Conservation (phyloP, 345 rosid genomes). For the Microcos paniculata region DNA sequence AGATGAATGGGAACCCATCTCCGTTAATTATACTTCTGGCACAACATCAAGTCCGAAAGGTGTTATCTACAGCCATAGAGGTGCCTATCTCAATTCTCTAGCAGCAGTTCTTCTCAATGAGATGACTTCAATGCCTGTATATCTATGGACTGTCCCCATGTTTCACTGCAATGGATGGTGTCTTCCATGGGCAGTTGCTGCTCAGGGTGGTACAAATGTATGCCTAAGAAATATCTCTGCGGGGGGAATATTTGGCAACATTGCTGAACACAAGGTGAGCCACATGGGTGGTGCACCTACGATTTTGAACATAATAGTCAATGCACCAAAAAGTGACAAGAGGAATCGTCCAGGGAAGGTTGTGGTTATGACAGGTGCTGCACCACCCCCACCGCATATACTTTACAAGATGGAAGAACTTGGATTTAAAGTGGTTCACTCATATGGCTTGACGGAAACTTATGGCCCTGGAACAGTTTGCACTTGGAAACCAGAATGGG, state of each 20-base stretch:
- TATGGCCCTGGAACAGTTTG: conserved; percentile 20
- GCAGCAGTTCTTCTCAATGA: conserved; percentile 44
- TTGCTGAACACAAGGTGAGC: conserved; percentile 14
- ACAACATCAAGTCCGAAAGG: conserved; percentile 68
- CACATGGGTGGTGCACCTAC: conserved; percentile 25
- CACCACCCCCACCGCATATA: conserved; percentile 16
- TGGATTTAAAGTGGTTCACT: conserved; percentile 9
- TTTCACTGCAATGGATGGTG: conserved; percentile 79
- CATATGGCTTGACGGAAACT: conserved; percentile 18
- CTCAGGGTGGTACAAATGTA: conserved; percentile 60
- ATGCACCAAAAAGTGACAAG: neutral
- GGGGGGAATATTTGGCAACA: conserved; percentile 3
- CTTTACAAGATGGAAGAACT: conserved; percentile 13
- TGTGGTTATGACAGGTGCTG: conserved; percentile 11
- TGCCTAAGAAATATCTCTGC: conserved; percentile 32
- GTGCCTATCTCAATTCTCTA: conserved; percentile 60
- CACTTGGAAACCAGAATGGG: conserved; percentile 24
- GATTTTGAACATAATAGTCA: conserved; percentile 13
- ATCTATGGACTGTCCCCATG: conserved; percentile 67
- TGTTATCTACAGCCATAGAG: conserved; percentile 60
- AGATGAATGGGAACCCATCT: conserved; percentile 55
- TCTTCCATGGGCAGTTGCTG: conserved; percentile 59
- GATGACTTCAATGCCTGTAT: conserved; percentile 48
- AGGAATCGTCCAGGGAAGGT: conserved; percentile 17
- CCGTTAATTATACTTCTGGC: conserved; percentile 64